phyloP scores from a whole-genome alignment of 495 filamentous ascomycete genomes.

The Peziza echinospora region DNA sequence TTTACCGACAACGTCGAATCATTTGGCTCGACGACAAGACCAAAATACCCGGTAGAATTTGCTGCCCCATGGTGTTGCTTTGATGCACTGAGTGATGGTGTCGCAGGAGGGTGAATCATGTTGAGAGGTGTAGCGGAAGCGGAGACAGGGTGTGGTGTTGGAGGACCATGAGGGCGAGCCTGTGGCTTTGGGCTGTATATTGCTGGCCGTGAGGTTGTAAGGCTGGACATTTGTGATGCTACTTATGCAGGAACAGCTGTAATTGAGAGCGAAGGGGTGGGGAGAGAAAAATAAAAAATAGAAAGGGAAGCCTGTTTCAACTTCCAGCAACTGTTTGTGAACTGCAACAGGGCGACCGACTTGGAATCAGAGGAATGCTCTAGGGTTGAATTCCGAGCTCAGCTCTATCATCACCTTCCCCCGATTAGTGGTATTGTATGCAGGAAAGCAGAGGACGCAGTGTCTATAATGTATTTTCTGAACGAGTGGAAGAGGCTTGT shows the following conservation, averaged over 20 bases:
- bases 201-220: neutral
- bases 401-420: neutral
- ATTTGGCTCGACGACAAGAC: constrained; percentile 39
- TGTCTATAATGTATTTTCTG: too few species aligned
- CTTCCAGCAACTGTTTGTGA: too few species aligned
- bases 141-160: neutral
- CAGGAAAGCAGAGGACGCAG: too few species aligned
- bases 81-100: neutral
- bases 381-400: neutral
- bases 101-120: neutral
- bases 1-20: constrained; percentile 39
- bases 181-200: neutral
- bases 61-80: constrained; percentile 1
- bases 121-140: neutral
- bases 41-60: constrained; percentile 39
- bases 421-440: too few species aligned
- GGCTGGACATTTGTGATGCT: neutral
- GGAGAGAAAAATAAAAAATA: too few species aligned
- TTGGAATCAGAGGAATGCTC: neutral
- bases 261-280: too few species aligned
- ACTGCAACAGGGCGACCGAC: too few species aligned
- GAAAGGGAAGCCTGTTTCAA: too few species aligned
- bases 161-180: neutral
- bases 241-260: neutral
- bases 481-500: too few species aligned